A percentile compares a stretch with the other conserved stretches of the same genome.
phyloP scores from a whole-genome alignment of 139 green algal species.

The Coelastrella sp. region DNA sequence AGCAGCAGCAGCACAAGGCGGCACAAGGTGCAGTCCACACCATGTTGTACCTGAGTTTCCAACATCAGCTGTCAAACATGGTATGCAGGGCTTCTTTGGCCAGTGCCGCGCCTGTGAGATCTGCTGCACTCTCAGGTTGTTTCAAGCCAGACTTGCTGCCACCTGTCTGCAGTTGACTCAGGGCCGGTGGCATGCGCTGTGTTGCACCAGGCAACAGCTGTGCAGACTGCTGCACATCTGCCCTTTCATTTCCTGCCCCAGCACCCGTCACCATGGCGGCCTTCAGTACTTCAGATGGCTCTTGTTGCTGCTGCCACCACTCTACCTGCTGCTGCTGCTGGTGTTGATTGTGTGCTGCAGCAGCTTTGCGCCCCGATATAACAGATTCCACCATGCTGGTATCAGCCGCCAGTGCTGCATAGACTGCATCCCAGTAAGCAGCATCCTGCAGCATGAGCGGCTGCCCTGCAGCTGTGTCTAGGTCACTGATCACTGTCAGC shows the following conservation, averaged over 20 bases:
- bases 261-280: no score
- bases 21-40: no score
- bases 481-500: background rate
- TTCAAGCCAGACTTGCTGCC: background rate
- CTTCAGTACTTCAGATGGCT: background rate
- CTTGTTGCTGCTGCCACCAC: background rate
- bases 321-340: background rate
- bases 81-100: conserved; percentile 13
- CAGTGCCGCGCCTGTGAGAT: background rate
- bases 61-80: background rate
- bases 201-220: no score
- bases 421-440: conserved; percentile 15
- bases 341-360: background rate
- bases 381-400: background rate
- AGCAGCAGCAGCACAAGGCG: no score
- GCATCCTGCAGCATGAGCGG: background rate
- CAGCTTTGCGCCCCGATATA: background rate
- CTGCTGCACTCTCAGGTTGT: background rate
- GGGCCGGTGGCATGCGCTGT: no score
- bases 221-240: no score
- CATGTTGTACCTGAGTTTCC: no score
- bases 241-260: no score
- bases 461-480: background rate
- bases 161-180: background rate
- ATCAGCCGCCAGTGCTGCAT: background rate